Conservation (phyloP, 768 basidiomycete species). For the Plicaturopsis crispa region DNA sequence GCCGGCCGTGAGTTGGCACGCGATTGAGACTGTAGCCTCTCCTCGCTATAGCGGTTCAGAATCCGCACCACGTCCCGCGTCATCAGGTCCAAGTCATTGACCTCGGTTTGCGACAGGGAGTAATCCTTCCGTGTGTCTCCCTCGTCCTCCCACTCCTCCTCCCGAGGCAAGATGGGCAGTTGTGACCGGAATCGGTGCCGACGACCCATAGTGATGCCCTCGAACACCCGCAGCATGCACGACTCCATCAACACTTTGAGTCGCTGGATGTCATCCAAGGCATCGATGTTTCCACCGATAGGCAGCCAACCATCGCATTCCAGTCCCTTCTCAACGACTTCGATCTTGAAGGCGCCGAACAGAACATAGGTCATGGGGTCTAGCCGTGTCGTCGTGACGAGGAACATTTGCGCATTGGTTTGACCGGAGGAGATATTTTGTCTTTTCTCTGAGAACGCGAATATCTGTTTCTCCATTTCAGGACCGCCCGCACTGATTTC, state of each 20-base stretch:
- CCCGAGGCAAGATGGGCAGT: slow-evolving; percentile 30
- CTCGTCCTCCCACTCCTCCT: slow-evolving; percentile 46
- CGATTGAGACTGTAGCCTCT: slow-evolving; percentile 51
- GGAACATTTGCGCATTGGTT: slow-evolving; percentile 48
- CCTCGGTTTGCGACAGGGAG: slow-evolving; percentile 58
- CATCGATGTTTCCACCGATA: slow-evolving; percentile 62
- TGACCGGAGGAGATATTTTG: slow-evolving; percentile 54
- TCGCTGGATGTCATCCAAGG: slow-evolving; percentile 75
- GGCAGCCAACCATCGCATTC: slow-evolving; percentile 92
- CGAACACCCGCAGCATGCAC: slow-evolving; percentile 85
- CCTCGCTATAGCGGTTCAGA: slow-evolving; percentile 63
- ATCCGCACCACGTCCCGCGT: slow-evolving; percentile 70
- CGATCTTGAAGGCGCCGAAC: slow-evolving; percentile 79
- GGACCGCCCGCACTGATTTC: slow-evolving; percentile 20
- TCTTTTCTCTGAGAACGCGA: slow-evolving; percentile 79
- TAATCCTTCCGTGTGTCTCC: slow-evolving; percentile 29
- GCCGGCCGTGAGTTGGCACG: slow-evolving; percentile 56
- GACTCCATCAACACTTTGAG: slow-evolving; percentile 75
- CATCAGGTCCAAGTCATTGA: slow-evolving; percentile 67
- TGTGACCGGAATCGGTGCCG: slow-evolving; percentile 24
- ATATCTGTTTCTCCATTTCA: slow-evolving; percentile 60
- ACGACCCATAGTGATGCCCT: slow-evolving; percentile 59
- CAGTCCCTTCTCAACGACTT: slow-evolving; percentile 63
- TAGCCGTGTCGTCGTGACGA: slow-evolving; percentile 76
- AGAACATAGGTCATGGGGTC: slow-evolving; percentile 87